Base-by-base conservation (phyloP, 176 grass and related monocot genomes). In the Zoysia pacifica region DNA sequence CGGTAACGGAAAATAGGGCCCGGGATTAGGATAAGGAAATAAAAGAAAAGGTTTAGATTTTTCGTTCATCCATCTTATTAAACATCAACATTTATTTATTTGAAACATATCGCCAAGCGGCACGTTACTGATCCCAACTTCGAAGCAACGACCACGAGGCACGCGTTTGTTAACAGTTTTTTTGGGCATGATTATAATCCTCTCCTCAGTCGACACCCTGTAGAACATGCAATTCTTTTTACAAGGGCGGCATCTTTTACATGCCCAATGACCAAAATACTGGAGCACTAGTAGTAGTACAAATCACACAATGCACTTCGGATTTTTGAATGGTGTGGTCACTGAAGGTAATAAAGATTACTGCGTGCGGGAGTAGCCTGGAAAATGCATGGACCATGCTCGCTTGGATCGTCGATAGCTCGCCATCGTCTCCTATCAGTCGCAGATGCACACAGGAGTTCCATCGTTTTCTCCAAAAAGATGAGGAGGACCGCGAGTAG, bases 401-500 rank as follows among this genome's bases (percentile, higher is more conserved):
- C 45, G 62, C 49, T 73, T 39, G 3, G 48, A 58, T 64, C 70
- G 50, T 55, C 55, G 55, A 19, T 58, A 9, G 72, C 72, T 74
- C 61, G 3, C n/a, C 60, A 74, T 82, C 48, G 6, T 48, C 54
- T 53, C 54, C 5, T 38, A 60, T 72, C 41, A 19, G 40, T 71
- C 76, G 81, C 82, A 85, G 67, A 85, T 76, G 77, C 60, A 76
- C 81, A 89, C 82, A 84, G 56, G 56, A 55, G 71, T n/a, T 50
- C 77, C 36, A 85, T 89, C 82, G 42, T 80, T 89, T 84, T 89
- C 77, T 76, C 64, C 35, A 20, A 81, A 80, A 89, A 75, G 76
- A 84, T 76, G 87, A 81, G 35, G 62, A 70, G 65, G 81, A 76
- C 87, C 60, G 86, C 81, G 45, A 35, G 59, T 62, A 36, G 65